phyloP scores from a whole-genome alignment of 2,329 filamentous ascomycete species.

The Stemphylium beticola region DNA sequence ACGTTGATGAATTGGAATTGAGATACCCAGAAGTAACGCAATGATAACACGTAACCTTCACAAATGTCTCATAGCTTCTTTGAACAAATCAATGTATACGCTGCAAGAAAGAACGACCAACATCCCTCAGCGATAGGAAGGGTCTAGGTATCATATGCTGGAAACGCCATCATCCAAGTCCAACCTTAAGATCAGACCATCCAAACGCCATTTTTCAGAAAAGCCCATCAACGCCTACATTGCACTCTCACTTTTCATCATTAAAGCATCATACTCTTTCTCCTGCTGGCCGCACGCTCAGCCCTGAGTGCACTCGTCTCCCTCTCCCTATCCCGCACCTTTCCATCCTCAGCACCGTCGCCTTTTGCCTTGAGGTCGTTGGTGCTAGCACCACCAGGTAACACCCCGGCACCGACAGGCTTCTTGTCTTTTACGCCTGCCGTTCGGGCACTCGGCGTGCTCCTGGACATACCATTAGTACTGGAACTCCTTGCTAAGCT shows the following conservation, averaged over 20 bases:
- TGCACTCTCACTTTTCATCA: background rate
- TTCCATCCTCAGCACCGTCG: conserved; percentile 10
- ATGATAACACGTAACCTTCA: background rate
- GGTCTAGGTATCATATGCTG: conserved; percentile 11
- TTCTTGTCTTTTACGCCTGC: conserved; percentile 29
- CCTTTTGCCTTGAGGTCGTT: conserved; percentile 20
- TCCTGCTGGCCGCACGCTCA: conserved; percentile 48
- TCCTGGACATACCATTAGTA: conserved; percentile 13
- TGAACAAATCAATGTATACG: background rate
- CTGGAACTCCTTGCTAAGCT: conserved; percentile 18
- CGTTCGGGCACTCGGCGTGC: conserved; percentile 17
- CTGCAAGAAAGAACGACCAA: conserved; percentile 4
- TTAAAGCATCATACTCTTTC: conserved; percentile 54
- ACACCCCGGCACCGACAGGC: background rate
- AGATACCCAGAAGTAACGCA: background rate
- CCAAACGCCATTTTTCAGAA: background rate
- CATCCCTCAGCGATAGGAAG: background rate
- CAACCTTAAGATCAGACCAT: background rate
- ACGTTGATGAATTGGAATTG: background rate
- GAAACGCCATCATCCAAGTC: conserved; percentile 20
- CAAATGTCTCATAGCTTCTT: background rate
- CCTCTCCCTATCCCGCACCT: conserved; percentile 11
- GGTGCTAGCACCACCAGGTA: conserved; percentile 17
- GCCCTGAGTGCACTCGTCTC: conserved; percentile 34
- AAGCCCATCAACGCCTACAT: conserved; percentile 5